These are phyloP conservation scores for Phaeomoniella chlamydospora DNA, from an alignment of 2,329 filamentous ascomycete genomes.

Conservation along the genomic window DNA sequence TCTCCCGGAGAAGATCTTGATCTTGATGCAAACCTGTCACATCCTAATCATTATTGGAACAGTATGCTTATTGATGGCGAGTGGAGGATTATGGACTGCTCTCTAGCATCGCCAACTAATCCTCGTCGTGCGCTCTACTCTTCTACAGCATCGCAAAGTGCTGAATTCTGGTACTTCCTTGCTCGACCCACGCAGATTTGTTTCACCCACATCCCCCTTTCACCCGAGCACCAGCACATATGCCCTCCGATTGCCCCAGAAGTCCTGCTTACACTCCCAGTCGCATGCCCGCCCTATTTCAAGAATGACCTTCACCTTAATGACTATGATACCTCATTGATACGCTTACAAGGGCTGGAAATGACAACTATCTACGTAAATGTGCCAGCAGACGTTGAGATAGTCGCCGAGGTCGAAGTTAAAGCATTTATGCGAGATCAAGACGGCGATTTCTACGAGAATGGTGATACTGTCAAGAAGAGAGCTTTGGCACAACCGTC, in stretches of 20 bases:
- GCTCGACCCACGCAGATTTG: constrained; percentile 75
- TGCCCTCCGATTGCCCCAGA: constrained; percentile 79
- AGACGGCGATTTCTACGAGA: constrained; percentile 90
- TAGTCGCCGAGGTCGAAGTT: constrained; percentile 83
- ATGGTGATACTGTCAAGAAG: constrained; percentile 72
- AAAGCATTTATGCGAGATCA: constrained; percentile 64
- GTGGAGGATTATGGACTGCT: constrained; percentile 94
- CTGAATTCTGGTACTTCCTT: constrained; percentile 92
- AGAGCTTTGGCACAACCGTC: constrained; percentile 80
- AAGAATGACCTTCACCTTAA: constrained; percentile 64
- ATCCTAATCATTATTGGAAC: constrained; percentile 97
- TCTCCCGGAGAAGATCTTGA: constrained; percentile 72
- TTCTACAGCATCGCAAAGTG: constrained; percentile 49
- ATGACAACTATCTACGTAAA: constrained; percentile 81
- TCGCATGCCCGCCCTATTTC: constrained; percentile 79
- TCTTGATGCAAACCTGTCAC: constrained; percentile 55
- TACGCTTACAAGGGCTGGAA: constrained; percentile 79
- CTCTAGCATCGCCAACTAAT: constrained; percentile 79
- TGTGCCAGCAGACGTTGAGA: constrained; percentile 79
- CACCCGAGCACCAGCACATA: constrained; percentile 81
- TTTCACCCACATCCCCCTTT: constrained; percentile 87
- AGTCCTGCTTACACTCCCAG: constrained; percentile 71
- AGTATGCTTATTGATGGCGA: constrained; percentile 82
- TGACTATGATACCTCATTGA: constrained; percentile 79
- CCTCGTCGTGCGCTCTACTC: constrained; percentile 68